These are phyloP conservation scores for Nannizzia gypsea DNA, from an alignment of 2,329 filamentous ascomycete genomes.

Conservation along the genomic window DNA sequence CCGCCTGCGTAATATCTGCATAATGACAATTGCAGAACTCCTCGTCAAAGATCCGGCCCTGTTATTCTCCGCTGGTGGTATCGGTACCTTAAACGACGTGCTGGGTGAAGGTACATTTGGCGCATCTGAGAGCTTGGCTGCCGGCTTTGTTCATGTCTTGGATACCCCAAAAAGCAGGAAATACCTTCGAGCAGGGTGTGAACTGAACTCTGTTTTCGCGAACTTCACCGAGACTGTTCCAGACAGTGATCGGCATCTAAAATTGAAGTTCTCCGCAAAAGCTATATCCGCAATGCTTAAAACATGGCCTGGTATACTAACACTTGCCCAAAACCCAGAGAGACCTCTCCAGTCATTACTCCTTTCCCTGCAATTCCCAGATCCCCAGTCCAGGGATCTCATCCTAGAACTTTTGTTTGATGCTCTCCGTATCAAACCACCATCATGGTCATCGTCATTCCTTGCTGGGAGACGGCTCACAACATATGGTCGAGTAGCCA, in stretches of 20 bases:
- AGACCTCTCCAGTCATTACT: constrained; percentile 70
- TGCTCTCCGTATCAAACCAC: constrained; percentile 76
- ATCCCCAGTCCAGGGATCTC: constrained; percentile 53
- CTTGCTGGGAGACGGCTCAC: constrained; percentile 84
- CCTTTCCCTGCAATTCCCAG: constrained; percentile 50
- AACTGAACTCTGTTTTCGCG: constrained; percentile 79
- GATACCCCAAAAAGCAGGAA: constrained; percentile 71
- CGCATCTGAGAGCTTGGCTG: constrained; percentile 76
- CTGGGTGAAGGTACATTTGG: constrained; percentile 84
- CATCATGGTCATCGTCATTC: constrained; percentile 91
- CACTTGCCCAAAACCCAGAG: constrained; percentile 77
- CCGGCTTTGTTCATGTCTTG: constrained; percentile 78
- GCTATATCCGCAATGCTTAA: constrained; percentile 86
- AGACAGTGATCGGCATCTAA: constrained; percentile 46
- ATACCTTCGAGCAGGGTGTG: constrained; percentile 76
- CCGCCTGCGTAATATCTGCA: constrained; percentile 75
- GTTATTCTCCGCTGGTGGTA: constrained; percentile 69
- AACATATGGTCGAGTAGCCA: constrained; percentile 89
- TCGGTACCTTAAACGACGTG: constrained; percentile 80
- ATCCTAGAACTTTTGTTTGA: constrained; percentile 81
- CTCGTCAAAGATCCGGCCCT: constrained; percentile 74
- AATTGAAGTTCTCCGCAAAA: constrained; percentile 74
- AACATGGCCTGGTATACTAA: constrained; percentile 87
- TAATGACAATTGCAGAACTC: constrained; percentile 86
- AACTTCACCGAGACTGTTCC: constrained; percentile 74